Conservation (phyloP, 371 early-diverging fungal genomes). For the Mortierella sp. region DNA sequence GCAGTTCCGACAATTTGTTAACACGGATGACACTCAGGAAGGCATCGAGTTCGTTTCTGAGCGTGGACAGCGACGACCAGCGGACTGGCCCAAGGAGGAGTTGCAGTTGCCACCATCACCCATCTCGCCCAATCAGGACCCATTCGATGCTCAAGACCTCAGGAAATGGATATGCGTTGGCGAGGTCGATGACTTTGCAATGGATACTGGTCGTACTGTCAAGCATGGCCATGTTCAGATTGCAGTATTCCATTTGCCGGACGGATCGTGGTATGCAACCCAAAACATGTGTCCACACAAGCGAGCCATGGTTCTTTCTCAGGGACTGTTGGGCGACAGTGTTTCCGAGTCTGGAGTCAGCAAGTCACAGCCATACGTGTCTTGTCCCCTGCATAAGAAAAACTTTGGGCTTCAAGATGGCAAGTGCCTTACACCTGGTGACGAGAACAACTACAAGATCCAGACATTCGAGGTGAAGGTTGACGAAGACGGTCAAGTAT, state of each 20-base stretch:
- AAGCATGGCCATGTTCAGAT: slow-evolving; percentile 73
- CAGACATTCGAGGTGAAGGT: slow-evolving; percentile 70
- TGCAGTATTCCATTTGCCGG: slow-evolving; percentile 67
- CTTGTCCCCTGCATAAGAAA: slow-evolving; percentile 82
- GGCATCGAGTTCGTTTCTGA: slow-evolving; percentile 71
- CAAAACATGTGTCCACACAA: slow-evolving; percentile 86
- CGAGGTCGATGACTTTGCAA: slow-evolving; percentile 59
- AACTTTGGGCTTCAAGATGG: slow-evolving; percentile 73
- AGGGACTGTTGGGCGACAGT: slow-evolving; percentile 69
- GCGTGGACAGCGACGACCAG: slow-evolving; percentile 75
- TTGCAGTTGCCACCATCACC: slow-evolving; percentile 47
- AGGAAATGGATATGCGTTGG: slow-evolving; percentile 28
- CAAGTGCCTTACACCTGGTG: slow-evolving; percentile 62
- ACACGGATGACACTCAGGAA: slow-evolving; percentile 65
- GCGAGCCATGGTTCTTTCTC: slow-evolving; percentile 75
- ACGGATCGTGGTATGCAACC: slow-evolving; percentile 73
- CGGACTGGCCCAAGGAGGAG: slow-evolving; percentile 72
- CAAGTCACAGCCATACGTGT: slow-evolving; percentile 64
- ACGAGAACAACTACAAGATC: slow-evolving; percentile 63
- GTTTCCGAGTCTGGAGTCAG: slow-evolving; percentile 30
- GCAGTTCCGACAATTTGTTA: slow-evolving; percentile 74
- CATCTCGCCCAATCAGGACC: slow-evolving; percentile 29
- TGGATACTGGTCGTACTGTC: slow-evolving; percentile 68
- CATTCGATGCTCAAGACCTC: slow-evolving; percentile 22
- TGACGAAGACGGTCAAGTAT: slow-evolving; percentile 61